These are phyloP conservation scores for Trichophyton rubrum DNA, from an alignment of 2,329 filamentous ascomycete genomes.

Conservation along the genomic window DNA sequence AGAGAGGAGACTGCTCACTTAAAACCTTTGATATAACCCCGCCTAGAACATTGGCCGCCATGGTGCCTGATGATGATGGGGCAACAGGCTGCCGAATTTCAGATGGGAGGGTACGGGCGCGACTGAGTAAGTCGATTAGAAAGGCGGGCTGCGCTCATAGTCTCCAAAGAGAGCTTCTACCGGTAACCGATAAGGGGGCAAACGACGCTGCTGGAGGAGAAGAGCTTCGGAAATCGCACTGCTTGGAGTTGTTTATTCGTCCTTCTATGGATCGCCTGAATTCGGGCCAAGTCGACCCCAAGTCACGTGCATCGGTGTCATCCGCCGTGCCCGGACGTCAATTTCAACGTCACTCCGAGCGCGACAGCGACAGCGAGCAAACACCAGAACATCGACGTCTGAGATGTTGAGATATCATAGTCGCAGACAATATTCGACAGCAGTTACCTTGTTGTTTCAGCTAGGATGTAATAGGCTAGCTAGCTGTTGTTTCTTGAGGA, in stretches of 20 bases:
- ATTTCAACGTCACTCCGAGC: neutral
- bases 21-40: conserved; percentile 12
- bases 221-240: neutral
- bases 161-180: conserved; percentile 12
- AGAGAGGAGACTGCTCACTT: neutral
- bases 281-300: neutral
- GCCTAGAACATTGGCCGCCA: conserved; percentile 27
- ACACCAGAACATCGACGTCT: no score
- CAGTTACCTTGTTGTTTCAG: neutral
- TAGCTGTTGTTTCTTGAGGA: no score
- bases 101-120: conserved; percentile 5
- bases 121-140: conserved; percentile 22
- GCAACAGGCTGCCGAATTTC: neutral
- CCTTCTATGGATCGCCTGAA: neutral
- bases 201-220: neutral
- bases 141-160: conserved; percentile 27
- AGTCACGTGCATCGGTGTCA: neutral
- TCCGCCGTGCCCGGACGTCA: neutral
- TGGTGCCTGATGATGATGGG: conserved; percentile 15
- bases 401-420: no score
- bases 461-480: no score
- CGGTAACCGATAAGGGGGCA: neutral
- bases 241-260: neutral
- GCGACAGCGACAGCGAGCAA: neutral
- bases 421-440: no score